Evolutionary conservation across 2,329 filamentous ascomycete species (phyloP).

Genomic region (Alternaria conjuncta): DNA sequence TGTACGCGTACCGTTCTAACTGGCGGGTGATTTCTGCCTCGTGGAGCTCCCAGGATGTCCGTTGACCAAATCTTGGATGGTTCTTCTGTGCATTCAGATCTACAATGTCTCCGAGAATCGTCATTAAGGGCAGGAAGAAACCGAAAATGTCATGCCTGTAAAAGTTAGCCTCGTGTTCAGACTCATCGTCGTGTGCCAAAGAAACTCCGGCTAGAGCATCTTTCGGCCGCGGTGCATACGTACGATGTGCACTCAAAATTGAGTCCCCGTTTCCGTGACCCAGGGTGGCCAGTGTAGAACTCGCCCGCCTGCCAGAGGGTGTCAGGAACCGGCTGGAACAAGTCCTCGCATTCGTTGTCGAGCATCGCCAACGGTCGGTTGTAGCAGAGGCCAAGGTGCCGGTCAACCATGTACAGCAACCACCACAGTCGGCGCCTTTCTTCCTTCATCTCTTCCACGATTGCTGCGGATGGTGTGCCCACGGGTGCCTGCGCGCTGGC

Average conservation of each 20-base stretch:
- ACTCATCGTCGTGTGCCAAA: neutral
- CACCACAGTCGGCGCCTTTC: constrained; percentile 91
- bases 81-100: constrained; percentile 89
- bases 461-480: constrained; percentile 40
- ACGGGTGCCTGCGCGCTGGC: constrained; percentile 35
- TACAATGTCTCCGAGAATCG: constrained; percentile 89
- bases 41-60: constrained; percentile 77
- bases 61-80: constrained; percentile 81
- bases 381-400: constrained; percentile 88
- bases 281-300: constrained; percentile 61
- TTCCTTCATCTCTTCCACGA: constrained; percentile 66
- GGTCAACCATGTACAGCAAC: constrained; percentile 83
- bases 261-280: constrained; percentile 64
- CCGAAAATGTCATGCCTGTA: constrained; percentile 79
- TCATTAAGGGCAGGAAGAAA: constrained; percentile 91
- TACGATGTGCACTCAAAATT: constrained; percentile 78
- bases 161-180: constrained; percentile 4
- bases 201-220: neutral
- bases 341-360: constrained; percentile 79
- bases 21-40: constrained; percentile 80
- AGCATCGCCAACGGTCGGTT: constrained; percentile 86
- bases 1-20: constrained; percentile 81
- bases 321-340: constrained; percentile 86
- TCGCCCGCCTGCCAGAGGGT: constrained; percentile 84
- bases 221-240: constrained; percentile 1